Conservation (phyloP, 306 rosid species). For the Betula pendula region DNA sequence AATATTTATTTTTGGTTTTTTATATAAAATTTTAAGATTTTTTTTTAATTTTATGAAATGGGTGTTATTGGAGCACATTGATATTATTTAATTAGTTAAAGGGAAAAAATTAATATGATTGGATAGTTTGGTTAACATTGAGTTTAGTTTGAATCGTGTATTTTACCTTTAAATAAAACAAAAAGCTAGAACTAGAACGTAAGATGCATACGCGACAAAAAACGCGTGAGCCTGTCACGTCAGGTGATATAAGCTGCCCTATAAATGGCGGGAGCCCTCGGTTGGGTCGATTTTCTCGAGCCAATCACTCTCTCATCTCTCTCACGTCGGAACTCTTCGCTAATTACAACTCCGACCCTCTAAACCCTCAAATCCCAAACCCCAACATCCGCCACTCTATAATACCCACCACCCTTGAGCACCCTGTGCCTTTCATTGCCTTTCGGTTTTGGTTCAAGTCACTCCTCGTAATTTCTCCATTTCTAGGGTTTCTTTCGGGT, state of each 20-base stretch:
- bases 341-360: conserved; percentile 39
- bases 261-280: conserved; percentile 61
- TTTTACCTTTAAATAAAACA: no score
- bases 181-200: neutral
- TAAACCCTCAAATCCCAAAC: conserved; percentile 36
- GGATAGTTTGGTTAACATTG: no score
- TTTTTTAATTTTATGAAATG: no score
- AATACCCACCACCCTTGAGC: conserved; percentile 16
- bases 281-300: conserved; percentile 21
- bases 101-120: no score
- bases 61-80: no score
- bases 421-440: neutral
- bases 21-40: no score
- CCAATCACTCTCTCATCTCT: conserved; percentile 31
- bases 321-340: conserved; percentile 21
- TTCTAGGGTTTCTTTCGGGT: conserved; percentile 42
- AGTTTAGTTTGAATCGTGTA: no score
- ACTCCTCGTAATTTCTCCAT: neutral
- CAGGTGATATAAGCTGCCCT: conserved; percentile 29
- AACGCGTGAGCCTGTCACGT: conserved; percentile 23
- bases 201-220: conserved; percentile 39
- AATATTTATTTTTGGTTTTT: no score
- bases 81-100: no score
- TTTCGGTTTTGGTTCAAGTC: neutral
- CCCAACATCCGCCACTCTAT: neutral